Percentiles rank a stretch among this genome's conserved stretches.
Evolutionary conservation across 192 early-diverging fungal genomes (phyloP).

Genomic region (Backusella psychrophila): DNA sequence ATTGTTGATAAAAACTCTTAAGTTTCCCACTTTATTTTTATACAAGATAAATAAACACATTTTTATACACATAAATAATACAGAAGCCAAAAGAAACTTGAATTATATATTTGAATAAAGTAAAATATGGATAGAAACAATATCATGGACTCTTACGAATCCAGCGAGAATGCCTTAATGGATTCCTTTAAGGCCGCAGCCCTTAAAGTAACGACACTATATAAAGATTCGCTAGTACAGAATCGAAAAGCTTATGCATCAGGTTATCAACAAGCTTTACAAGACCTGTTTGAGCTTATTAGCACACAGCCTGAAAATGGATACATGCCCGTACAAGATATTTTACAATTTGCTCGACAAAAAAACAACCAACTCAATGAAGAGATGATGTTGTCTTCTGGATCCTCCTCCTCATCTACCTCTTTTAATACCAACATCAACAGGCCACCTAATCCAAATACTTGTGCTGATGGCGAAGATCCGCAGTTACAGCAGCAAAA

Average conservation of each 20-base stretch:
- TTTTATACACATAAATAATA: neutral
- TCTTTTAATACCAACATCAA: neutral
- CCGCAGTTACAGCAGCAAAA: constrained; percentile 1
- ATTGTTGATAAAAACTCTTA: neutral
- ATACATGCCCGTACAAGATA: constrained; percentile 31
- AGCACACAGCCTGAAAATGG: constrained; percentile 41
- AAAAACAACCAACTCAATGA: constrained; percentile 29
- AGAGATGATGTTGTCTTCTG: constrained; percentile 19
- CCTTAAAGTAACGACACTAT: constrained; percentile 48
- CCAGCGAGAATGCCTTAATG: constrained; percentile 46
- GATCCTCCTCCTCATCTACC: constrained; percentile 9
- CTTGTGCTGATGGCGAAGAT: neutral
- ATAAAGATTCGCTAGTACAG: constrained; percentile 53
- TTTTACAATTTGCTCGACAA: constrained; percentile 34
- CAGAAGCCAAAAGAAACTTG: too few relatives aligned
- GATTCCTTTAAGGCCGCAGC: constrained; percentile 54
- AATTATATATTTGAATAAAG: neutral
- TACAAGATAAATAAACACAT: neutral
- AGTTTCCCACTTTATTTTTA: neutral
- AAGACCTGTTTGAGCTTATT: constrained; percentile 50
- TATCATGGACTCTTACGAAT: constrained; percentile 37
- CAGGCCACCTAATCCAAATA: neutral
- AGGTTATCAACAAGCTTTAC: constrained; percentile 51
- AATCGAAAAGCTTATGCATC: constrained; percentile 47
- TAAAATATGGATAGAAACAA: neutral